A percentile compares a stretch with the other conserved stretches of the same genome.
Conservation (phyloP, 1,284 basidiomycete species). For the Abortiporus biennis region DNA sequence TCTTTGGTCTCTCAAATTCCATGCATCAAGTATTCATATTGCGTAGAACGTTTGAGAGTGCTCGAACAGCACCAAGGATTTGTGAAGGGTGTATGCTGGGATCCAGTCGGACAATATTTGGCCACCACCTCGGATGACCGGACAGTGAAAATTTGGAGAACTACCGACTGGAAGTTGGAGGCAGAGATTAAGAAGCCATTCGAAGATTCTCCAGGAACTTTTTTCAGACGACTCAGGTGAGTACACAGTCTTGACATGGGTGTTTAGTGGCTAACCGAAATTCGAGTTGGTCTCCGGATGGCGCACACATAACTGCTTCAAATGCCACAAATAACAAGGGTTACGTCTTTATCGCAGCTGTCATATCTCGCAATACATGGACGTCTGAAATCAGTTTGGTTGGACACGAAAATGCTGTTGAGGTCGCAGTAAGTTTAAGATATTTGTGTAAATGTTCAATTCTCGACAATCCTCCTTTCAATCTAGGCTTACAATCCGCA, state of each 20-base stretch:
- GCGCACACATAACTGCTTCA: conserved; percentile 94
- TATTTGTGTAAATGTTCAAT: conserved; percentile 7
- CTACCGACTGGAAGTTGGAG: conserved; percentile 86
- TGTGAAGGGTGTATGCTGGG: conserved; percentile 98
- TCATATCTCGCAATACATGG: conserved; percentile 87
- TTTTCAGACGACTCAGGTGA: conserved; percentile 88
- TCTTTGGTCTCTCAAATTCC: conserved; percentile 1
- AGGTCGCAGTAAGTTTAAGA: conserved; percentile 70
- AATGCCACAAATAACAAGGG: conserved; percentile 96
- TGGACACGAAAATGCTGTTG: conserved; percentile 97
- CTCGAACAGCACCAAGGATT: conserved; percentile 92
- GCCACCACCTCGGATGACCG: conserved; percentile 97
- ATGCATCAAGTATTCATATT: conserved; percentile 2
- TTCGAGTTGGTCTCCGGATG: conserved; percentile 94
- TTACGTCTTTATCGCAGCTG: conserved; percentile 95
- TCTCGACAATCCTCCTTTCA: conserved; percentile 12
- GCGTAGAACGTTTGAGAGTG: conserved; percentile 66
- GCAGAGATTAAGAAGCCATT: conserved; percentile 87
- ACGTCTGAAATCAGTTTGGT: conserved; percentile 89
- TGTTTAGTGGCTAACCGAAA: neutral
- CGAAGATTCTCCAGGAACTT: conserved; percentile 90
- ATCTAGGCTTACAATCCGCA: conserved; percentile 84
- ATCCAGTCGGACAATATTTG: conserved; percentile 94
- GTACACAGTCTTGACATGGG: conserved; percentile 13
- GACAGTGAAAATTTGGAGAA: conserved; percentile 95